Conservation (phyloP, 768 basidiomycete species). For the Mycena floridula region DNA sequence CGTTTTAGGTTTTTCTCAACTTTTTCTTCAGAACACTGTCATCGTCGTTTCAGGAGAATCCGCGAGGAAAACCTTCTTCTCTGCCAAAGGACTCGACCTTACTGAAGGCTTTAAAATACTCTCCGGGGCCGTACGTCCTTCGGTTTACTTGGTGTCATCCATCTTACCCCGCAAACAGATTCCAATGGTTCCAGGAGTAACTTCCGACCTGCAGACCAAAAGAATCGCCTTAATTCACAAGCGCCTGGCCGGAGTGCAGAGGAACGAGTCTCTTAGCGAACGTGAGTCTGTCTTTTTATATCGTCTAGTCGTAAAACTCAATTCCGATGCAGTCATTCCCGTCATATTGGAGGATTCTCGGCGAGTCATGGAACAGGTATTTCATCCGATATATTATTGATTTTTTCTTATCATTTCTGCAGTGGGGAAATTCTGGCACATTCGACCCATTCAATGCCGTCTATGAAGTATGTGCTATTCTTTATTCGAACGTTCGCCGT, state of each 20-base stretch:
- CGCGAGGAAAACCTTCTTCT: conserved; percentile 64
- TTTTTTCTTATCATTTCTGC: no score
- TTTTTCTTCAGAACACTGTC: conserved; percentile 52
- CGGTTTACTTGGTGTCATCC: conserved; percentile 13
- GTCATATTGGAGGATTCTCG: conserved; percentile 59
- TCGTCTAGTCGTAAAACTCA: conserved; percentile 10
- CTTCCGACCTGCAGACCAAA: conserved; percentile 59
- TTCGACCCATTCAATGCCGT: conserved; percentile 70
- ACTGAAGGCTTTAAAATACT: conserved; percentile 77
- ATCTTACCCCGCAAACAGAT: conserved; percentile 37
- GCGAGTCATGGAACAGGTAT: conserved; percentile 51
- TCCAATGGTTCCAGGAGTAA: conserved; percentile 71
- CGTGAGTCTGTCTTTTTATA: conserved; percentile 36
- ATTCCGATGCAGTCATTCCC: conserved; percentile 49
- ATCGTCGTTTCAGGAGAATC: conserved; percentile 72
- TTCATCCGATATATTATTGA: no score
- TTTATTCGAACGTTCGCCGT: conserved; percentile 6
- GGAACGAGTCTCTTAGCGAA: conserved; percentile 50
- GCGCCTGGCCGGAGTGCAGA: conserved; percentile 59
- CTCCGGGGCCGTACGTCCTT: conserved; percentile 62
- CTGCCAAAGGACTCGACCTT: conserved; percentile 64
- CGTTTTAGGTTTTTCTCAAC: no score
- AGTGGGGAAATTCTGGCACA: conserved; percentile 58
- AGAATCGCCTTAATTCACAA: conserved; percentile 65
- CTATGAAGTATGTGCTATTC: conserved; percentile 46